Percentiles rank a stretch among this genome's conserved stretches.
Evolutionary conservation across 2,329 filamentous ascomycete genomes (phyloP).

Genomic region (Botryotinia narcissicola): DNA sequence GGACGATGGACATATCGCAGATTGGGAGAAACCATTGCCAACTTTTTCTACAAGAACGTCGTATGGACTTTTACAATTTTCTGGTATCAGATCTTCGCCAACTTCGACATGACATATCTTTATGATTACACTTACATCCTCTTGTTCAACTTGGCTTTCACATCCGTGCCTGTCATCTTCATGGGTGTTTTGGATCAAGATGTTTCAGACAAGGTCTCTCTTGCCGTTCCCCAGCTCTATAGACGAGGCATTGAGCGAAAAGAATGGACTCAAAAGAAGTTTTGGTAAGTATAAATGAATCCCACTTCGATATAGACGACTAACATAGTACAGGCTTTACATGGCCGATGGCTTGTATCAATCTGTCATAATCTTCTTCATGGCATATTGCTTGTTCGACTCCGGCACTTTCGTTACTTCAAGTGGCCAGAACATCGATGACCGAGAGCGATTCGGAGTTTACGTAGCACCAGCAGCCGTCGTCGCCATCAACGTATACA

Average conservation of each 20-base stretch:
- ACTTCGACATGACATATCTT: conserved; percentile 94
- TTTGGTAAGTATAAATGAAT: conserved; percentile 67
- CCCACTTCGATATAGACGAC: not conserved
- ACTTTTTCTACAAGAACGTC: conserved; percentile 99
- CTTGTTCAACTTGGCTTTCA: conserved; percentile 95
- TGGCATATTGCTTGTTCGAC: conserved; percentile 78
- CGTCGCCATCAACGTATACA: conserved; percentile 87
- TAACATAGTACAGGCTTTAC: conserved; percentile 62
- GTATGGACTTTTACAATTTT: conserved; percentile 96
- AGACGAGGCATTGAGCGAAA: conserved; percentile 90
- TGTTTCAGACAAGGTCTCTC: conserved; percentile 87
- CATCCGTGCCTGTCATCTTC: conserved; percentile 87
- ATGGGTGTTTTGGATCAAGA: conserved; percentile 98
- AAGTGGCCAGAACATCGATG: conserved; percentile 73
- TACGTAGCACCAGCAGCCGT: conserved; percentile 84
- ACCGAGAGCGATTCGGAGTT: conserved; percentile 80
- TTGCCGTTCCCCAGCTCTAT: conserved; percentile 94
- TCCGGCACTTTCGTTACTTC: conserved; percentile 66
- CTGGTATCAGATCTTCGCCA: conserved; percentile 95
- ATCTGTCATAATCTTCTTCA: conserved; percentile 88
- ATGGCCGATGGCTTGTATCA: conserved; percentile 96
- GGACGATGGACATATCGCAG: conserved; percentile 96
- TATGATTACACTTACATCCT: conserved; percentile 98
- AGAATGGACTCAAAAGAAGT: conserved; percentile 95
- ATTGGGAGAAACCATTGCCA: conserved; percentile 88